Conservation (phyloP, 257 asterid genomes). For the Thymus mandschuricus region DNA sequence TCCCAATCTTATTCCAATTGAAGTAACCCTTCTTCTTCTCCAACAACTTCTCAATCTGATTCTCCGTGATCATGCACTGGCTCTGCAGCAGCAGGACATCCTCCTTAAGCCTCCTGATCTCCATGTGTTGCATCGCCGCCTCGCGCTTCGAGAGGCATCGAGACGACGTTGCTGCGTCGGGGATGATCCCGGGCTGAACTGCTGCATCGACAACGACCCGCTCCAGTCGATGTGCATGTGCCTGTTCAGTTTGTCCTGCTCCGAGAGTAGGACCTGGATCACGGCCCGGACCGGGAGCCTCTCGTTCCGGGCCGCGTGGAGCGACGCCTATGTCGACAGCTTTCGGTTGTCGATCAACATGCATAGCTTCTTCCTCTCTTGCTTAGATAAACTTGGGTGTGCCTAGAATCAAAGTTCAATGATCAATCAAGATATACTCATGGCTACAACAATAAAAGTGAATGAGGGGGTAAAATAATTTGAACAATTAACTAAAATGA, state of each 20-base stretch:
- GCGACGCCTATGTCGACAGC: constrained; percentile 73
- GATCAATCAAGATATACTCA: too few relatives aligned
- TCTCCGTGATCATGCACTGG: constrained; percentile 70
- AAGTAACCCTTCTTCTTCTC: constrained; percentile 57
- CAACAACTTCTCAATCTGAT: constrained; percentile 54
- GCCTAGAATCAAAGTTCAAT: constrained; percentile 39
- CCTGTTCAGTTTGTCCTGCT: constrained; percentile 60
- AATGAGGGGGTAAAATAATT: too few relatives aligned
- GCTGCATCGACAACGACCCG: constrained; percentile 46
- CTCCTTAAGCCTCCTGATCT: constrained; percentile 68
- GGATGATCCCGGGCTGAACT: constrained; percentile 49
- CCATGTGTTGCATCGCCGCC: constrained; percentile 53
- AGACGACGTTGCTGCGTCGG: constrained; percentile 29
- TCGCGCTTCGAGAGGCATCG: constrained; percentile 73
- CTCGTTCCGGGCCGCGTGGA: constrained; percentile 77
- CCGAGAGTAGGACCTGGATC: constrained; percentile 72
- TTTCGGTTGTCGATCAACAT: constrained; percentile 62
- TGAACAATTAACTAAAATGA: too few relatives aligned
- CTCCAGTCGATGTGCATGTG: constrained; percentile 58
- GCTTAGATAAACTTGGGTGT: constrained; percentile 67
- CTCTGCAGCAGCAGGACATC: constrained; percentile 71
- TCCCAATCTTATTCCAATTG: constrained; percentile 62
- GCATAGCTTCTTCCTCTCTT: constrained; percentile 67
- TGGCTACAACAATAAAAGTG: too few relatives aligned
- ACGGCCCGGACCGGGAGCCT: constrained; percentile 80